Conservation (phyloP, 192 early-diverging fungal species). For the Gaertneriomyces sp. region DNA sequence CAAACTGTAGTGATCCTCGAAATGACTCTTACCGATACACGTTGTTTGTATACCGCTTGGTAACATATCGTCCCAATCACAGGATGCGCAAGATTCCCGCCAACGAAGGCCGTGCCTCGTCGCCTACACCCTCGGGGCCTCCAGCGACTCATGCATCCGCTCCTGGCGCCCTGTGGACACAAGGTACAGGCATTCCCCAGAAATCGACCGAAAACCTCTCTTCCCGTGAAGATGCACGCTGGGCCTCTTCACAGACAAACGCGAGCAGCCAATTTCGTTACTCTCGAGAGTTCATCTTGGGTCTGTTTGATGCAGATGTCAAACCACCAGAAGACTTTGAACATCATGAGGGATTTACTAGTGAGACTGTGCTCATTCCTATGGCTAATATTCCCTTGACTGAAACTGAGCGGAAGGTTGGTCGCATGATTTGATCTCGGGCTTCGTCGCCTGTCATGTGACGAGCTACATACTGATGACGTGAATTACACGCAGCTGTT, state of each 20-base stretch:
- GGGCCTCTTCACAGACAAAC: background rate
- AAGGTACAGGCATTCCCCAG: too few relatives aligned
- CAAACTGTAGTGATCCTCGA: too few relatives aligned
- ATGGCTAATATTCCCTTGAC: conserved; percentile 44
- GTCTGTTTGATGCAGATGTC: conserved; percentile 34
- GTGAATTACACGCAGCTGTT: conserved; percentile 28
- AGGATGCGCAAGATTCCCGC: conserved; percentile 35
- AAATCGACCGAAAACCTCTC: background rate
- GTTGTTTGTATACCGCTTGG: too few relatives aligned
- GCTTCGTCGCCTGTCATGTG: background rate
- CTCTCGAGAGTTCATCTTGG: conserved; percentile 42
- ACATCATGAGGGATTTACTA: conserved; percentile 15
- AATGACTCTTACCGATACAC: too few relatives aligned
- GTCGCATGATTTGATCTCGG: background rate
- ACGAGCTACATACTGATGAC: background rate
- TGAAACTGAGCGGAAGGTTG: conserved; percentile 46
- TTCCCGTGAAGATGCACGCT: background rate
- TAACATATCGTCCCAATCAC: too few relatives aligned
- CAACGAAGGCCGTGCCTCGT: conserved; percentile 24
- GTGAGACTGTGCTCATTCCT: conserved; percentile 21
- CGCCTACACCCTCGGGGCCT: conserved; percentile 23
- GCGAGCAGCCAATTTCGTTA: conserved; percentile 20
- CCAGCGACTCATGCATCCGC: too few relatives aligned
- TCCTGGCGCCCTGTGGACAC: too few relatives aligned
- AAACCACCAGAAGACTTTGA: conserved; percentile 29